phyloP scores from a whole-genome alignment of 345 rosid species.

The Ceriops decandra region DNA sequence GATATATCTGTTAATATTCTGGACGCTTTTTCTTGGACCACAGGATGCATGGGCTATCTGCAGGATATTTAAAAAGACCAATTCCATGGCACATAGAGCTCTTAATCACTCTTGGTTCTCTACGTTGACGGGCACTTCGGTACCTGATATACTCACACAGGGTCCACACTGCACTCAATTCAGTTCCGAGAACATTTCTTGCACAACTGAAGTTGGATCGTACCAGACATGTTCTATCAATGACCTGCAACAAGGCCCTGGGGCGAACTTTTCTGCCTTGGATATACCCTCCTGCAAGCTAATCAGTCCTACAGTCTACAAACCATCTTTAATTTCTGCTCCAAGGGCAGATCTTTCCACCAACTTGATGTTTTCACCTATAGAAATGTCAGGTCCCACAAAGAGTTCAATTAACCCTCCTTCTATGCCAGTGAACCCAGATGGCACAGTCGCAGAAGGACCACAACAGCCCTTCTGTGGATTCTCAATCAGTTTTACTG shows the following conservation, averaged over 20 bases:
- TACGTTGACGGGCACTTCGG: constrained; percentile 27
- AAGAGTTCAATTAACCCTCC: constrained; percentile 22
- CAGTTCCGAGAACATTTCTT: constrained; percentile 46
- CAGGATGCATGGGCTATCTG: constrained; percentile 98
- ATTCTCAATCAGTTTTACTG: constrained; percentile 38
- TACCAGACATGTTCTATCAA: constrained; percentile 27
- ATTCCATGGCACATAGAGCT: constrained; percentile 67
- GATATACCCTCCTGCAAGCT: constrained; percentile 32
- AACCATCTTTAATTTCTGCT: constrained; percentile 24
- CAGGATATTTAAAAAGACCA: constrained; percentile 86
- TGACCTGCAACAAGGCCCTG: constrained; percentile 29
- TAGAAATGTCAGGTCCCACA: constrained; percentile 27
- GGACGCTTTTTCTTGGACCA: not conserved
- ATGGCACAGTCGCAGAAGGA: constrained; percentile 31
- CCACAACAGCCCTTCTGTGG: constrained; percentile 27
- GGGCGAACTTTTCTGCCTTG: constrained; percentile 25
- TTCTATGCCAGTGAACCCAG: constrained; percentile 29
- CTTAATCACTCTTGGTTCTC: constrained; percentile 50
- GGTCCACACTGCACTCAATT: constrained; percentile 29
- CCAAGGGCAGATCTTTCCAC: constrained; percentile 28
- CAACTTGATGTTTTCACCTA: constrained; percentile 38
- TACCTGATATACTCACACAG: constrained; percentile 28
- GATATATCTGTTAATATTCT: not conserved
- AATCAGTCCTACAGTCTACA: constrained; percentile 19
- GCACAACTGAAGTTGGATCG: constrained; percentile 48